Base-by-base conservation (phyloP, 1,284 basidiomycete species). In the Melampsora americana region DNA sequence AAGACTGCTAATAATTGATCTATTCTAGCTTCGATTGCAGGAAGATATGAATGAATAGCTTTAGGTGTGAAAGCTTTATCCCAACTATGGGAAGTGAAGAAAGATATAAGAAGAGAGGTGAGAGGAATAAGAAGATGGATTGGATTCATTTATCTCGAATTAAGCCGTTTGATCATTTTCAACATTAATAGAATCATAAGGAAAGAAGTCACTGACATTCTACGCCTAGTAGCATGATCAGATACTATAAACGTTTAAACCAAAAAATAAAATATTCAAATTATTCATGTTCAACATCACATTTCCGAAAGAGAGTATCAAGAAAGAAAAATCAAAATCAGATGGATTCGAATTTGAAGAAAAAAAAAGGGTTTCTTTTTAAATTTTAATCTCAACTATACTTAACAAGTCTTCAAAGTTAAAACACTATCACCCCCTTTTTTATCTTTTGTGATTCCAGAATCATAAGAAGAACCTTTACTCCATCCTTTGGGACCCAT, bases 401-500 rank as follows among this genome's bases (percentile, higher is more conserved):
- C 53, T 59, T 39, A 35, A 72, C 70, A 72, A 32, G 61, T 50
- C 48, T 72, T 72, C 7, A 72, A 23, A 32, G 70, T 72, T 26
- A 72, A 53, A 4, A 72, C 60, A 28, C 70, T 72, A 26, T 72
- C 70, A 5, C 70, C 70, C 30, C 70, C 70, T 18, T 23, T 18
- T 46, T 65, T 61, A 6, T 61, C 70, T 50, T 72, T 72, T 23
- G 70, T 72, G 64, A 72, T 46, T 50, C 70, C 70, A 32, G 60
- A 64, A 72, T 72, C 70, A 66, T 72, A 72, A 48, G 70, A 72
- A 18, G 32, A 28, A 5, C 70, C 61, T 65, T 72, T 72, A 28
- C 60, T 46, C 70, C 70, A 72, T 18, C 70, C 70, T 72, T 72
- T 72, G 30, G 70, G 39, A 28, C 70, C 70, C 70, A 72, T 72